Evolutionary conservation across 2,329 filamentous ascomycete genomes (phyloP).

Genomic region (Arthrobotrys entomopaga): DNA sequence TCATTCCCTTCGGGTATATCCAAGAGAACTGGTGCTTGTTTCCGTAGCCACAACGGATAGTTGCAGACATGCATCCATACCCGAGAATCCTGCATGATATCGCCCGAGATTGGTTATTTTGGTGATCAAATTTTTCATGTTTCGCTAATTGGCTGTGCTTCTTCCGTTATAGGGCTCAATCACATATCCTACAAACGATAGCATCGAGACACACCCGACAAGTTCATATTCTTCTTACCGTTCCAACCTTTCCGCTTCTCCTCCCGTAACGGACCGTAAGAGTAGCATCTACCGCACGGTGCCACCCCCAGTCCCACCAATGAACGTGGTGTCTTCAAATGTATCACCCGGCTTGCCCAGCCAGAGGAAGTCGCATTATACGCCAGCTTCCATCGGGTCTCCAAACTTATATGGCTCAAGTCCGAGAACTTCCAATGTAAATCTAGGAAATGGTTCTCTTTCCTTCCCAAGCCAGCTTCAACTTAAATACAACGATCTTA

Average conservation of each 20-base stretch:
- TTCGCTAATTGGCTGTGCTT: conserved; percentile 16
- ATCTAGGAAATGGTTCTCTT: conserved; percentile 35
- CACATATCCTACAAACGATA: conserved; percentile 31
- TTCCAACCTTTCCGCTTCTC: conserved; percentile 35
- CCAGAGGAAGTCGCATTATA: conserved; percentile 43
- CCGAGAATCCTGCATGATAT: background rate
- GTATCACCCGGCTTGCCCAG: conserved; percentile 44
- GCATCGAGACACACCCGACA: conserved; percentile 28
- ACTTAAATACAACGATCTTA: conserved; percentile 42
- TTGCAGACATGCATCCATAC: conserved; percentile 5
- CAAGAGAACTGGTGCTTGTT: background rate
- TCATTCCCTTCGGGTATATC: no score
- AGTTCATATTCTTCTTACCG: conserved; percentile 42
- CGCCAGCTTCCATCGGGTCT: conserved; percentile 34
- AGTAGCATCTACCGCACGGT: conserved; percentile 29
- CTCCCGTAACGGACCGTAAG: conserved; percentile 36
- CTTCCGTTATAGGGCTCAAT: conserved; percentile 34
- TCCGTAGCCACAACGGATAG: background rate
- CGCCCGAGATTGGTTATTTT: no score
- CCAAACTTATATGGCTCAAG: conserved; percentile 41
- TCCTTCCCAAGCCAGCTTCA: conserved; percentile 38
- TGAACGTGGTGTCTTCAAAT: conserved; percentile 48
- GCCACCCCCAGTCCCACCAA: conserved; percentile 29
- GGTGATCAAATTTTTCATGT: background rate
- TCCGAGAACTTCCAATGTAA: conserved; percentile 30